A percentile compares a stretch with the other conserved stretches of the same genome.
Conservation (phyloP, 2,329 filamentous ascomycete species). For the Penicillium sp. region DNA sequence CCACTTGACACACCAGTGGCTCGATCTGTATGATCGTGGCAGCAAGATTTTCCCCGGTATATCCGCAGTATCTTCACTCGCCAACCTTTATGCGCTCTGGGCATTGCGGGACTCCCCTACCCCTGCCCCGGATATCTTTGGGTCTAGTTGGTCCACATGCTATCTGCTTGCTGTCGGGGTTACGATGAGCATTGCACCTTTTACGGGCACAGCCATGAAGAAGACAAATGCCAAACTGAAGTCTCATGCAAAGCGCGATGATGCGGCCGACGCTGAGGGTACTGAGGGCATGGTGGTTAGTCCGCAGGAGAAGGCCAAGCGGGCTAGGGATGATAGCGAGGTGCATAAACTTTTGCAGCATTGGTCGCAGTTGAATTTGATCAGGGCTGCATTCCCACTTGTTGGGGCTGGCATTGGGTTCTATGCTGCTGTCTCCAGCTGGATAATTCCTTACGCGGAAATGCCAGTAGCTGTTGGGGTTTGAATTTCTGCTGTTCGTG, state of each 20-base stretch:
- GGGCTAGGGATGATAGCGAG: constrained; percentile 21
- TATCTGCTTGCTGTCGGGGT: constrained; percentile 26
- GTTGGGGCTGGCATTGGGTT: constrained; percentile 27
- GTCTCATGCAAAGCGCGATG: constrained; percentile 24
- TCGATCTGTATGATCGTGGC: constrained; percentile 47
- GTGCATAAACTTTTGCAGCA: constrained; percentile 18
- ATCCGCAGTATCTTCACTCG: constrained; percentile 51
- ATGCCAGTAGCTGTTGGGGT: background rate
- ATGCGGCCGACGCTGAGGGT: constrained; percentile 24
- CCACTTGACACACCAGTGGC: constrained; percentile 33
- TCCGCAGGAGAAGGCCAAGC: constrained; percentile 19
- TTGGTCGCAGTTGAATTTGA: constrained; percentile 26
- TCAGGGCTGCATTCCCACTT: constrained; percentile 24
- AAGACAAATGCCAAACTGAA: constrained; percentile 26
- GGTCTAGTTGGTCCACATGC: constrained; percentile 11
- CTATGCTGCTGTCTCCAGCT: constrained; percentile 13
- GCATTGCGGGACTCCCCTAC: constrained; percentile 8
- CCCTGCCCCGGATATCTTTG: constrained; percentile 8
- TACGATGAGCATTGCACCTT: constrained; percentile 29
- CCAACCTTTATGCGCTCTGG: constrained; percentile 45
- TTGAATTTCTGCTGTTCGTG: background rate
- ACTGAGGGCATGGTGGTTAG: constrained; percentile 18
- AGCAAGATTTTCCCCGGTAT: constrained; percentile 54
- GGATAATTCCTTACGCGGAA: constrained; percentile 1
- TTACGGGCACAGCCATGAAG: constrained; percentile 27